Percentiles rank a stretch among this genome's conserved stretches.
Evolutionary conservation across 768 basidiomycete species (phyloP).

Genomic region (Pulveroboletus sp.): DNA sequence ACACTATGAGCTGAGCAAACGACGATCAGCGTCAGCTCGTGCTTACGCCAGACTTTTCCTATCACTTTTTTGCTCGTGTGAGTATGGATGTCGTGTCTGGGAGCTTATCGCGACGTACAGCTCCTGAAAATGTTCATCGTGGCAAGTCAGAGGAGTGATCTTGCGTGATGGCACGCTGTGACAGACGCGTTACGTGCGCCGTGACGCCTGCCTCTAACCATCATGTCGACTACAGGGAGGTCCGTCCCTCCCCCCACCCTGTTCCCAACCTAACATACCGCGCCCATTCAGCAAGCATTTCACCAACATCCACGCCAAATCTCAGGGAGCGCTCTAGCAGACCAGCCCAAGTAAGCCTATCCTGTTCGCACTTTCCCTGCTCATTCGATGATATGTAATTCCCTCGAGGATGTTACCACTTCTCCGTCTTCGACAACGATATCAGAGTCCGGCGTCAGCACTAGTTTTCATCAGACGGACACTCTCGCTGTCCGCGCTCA

Average conservation of each 20-base stretch:
- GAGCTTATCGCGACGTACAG: constrained; percentile 43
- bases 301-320: constrained; percentile 10
- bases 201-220: constrained; percentile 15
- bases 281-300: constrained; percentile 1
- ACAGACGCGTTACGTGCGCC: constrained; percentile 23
- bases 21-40: constrained; percentile 13
- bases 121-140: constrained; percentile 84
- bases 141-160: constrained; percentile 19
- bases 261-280: not conserved
- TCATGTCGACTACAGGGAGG: constrained; percentile 13
- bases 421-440: constrained; percentile 32
- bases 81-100: constrained; percentile 12
- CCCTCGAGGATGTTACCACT: constrained; percentile 11
- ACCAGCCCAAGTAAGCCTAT: constrained; percentile 12
- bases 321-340: constrained; percentile 11
- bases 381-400: not conserved
- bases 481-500: constrained; percentile 17
- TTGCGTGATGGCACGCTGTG: constrained; percentile 11
- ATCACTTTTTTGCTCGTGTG: constrained; percentile 50
- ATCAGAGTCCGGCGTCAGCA: constrained; percentile 25
- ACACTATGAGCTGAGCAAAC: constrained; percentile 22
- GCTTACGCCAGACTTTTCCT: constrained; percentile 93
- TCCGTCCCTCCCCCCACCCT: not conserved
- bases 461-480: constrained; percentile 18
- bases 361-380: not conserved